Conservation (phyloP, 208 protist genomes). For the Paratrypanosoma confusum region DNA sequence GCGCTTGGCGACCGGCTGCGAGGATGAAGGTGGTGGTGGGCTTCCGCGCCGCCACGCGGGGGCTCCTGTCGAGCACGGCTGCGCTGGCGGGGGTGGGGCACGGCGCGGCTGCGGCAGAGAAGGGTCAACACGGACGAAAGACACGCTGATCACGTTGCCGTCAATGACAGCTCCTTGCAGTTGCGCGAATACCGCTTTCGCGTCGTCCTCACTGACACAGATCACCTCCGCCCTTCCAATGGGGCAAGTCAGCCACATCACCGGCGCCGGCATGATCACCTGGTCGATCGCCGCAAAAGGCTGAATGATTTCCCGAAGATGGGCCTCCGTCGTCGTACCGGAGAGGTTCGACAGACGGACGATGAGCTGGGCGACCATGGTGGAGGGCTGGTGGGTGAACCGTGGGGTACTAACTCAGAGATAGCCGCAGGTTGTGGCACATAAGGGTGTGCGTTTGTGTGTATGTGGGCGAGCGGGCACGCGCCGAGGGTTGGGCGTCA, state of each 20-base stretch:
- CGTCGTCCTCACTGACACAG: conserved; percentile 20
- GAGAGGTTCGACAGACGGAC: conserved; percentile 27
- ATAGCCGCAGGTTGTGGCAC: too few relatives aligned
- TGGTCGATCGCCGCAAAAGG: conserved; percentile 12
- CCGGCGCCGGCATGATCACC: conserved; percentile 22
- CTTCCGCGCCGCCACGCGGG: too few relatives aligned
- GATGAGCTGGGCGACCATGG: conserved; percentile 15
- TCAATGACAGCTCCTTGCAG: conserved; percentile 30
- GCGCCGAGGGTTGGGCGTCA: too few relatives aligned
- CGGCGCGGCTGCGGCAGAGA: not conserved
- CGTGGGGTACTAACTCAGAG: too few relatives aligned
- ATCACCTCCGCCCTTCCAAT: conserved; percentile 27
- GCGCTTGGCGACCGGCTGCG: too few relatives aligned
- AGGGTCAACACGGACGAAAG: conserved; percentile 16
- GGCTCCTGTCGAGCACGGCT: too few relatives aligned
- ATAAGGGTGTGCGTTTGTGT: too few relatives aligned
- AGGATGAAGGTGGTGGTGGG: too few relatives aligned
- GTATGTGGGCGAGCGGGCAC: too few relatives aligned
- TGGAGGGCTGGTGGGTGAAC: too few relatives aligned
- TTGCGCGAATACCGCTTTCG: conserved; percentile 21
- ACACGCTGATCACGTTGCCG: conserved; percentile 25
- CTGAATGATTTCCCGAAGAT: conserved; percentile 31
- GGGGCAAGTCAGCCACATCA: conserved; percentile 27
- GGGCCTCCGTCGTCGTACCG: conserved; percentile 19
- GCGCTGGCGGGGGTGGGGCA: not conserved